A percentile compares a stretch with the other conserved stretches of the same genome.
phyloP scores from a whole-genome alignment of 192 early-diverging fungal genomes.

The Backusella luteola region DNA sequence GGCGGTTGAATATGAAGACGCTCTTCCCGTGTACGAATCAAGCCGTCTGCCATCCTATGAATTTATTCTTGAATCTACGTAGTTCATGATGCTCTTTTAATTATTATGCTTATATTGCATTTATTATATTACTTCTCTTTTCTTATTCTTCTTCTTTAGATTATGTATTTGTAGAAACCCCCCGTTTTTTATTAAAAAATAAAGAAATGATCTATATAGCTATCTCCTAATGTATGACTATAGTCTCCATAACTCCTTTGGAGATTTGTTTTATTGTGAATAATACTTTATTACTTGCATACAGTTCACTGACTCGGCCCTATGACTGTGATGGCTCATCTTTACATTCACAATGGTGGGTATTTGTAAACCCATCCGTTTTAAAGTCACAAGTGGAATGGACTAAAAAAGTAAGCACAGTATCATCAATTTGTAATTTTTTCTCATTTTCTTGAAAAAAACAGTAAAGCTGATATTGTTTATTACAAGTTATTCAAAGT shows the following conservation, averaged over 20 bases:
- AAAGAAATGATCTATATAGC: background rate
- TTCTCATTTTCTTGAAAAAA: no score
- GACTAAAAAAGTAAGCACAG: background rate
- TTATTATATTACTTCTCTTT: background rate
- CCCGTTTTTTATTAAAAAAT: background rate
- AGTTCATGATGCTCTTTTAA: background rate
- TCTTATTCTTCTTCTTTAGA: background rate
- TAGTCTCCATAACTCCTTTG: background rate
- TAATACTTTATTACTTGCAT: no score
- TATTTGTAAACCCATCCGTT: background rate
- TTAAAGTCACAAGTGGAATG: background rate
- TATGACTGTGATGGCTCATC: background rate
- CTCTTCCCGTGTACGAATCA: slow-evolving; percentile 13
- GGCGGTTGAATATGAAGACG: slow-evolving; percentile 2
- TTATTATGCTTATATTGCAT: background rate
- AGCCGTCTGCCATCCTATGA: slow-evolving; percentile 13
- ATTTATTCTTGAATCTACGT: background rate
- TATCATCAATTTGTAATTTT: no score
- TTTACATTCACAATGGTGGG: background rate
- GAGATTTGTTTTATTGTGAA: background rate
- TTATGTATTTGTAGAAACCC: background rate
- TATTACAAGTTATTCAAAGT: background rate
- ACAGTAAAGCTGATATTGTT: background rate
- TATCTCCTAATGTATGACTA: background rate
- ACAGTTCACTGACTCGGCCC: background rate